Percentiles rank a stretch among this genome's conserved stretches.
Evolutionary conservation across 768 basidiomycete genomes (phyloP).

Genomic region (Kwoniella shandongensis): DNA sequence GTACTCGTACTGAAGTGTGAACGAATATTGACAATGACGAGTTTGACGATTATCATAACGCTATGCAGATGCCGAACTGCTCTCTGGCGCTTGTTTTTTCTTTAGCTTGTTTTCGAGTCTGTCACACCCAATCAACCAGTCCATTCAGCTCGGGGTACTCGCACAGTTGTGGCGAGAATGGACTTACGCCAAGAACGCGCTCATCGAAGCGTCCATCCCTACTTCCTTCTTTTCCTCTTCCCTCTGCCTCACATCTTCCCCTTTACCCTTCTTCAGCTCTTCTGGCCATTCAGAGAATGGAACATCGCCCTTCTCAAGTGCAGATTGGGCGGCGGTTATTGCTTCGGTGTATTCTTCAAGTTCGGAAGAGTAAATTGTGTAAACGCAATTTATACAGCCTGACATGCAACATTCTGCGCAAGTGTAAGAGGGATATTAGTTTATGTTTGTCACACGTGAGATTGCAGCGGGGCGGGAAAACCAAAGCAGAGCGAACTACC

Average conservation of each 20-base stretch:
- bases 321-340: slow-evolving; percentile 58
- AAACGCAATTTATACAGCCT: slow-evolving; percentile 86
- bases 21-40: too few species aligned
- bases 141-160: too few species aligned
- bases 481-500: too few species aligned
- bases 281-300: slow-evolving; percentile 68
- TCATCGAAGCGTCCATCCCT: slow-evolving; percentile 56
- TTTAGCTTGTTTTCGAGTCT: slow-evolving; percentile 44
- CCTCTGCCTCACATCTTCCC: slow-evolving; percentile 15
- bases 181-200: slow-evolving; percentile 65
- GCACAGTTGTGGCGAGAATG: not conserved
- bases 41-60: too few species aligned
- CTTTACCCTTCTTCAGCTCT: slow-evolving; percentile 53
- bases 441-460: too few species aligned
- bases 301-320: slow-evolving; percentile 59
- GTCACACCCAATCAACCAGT: not conserved
- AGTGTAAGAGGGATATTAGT: too few species aligned
- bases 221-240: slow-evolving; percentile 40
- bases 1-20: too few species aligned
- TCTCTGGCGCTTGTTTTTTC: slow-evolving; percentile 28
- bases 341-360: slow-evolving; percentile 64
- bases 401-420: slow-evolving; percentile 88
- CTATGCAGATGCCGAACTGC: too few species aligned
- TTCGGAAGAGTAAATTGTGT: slow-evolving; percentile 80
- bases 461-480: too few species aligned